A percentile compares a stretch with the other conserved stretches of the same genome.
Evolutionary conservation across 345 rosid species (phyloP).

Genomic region (Corchorus olitorius): DNA sequence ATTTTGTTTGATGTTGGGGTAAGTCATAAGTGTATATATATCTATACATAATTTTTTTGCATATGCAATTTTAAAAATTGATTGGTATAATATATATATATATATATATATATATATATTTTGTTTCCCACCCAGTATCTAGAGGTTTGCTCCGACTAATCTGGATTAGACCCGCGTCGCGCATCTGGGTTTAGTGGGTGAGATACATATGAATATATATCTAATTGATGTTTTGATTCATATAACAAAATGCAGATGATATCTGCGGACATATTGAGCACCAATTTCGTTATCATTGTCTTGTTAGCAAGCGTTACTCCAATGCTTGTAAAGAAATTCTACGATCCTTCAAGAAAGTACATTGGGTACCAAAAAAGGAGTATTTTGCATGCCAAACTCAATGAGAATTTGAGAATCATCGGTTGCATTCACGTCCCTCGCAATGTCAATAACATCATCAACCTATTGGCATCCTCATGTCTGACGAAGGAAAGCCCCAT

Average conservation of each 20-base stretch:
- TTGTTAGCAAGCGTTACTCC: background rate
- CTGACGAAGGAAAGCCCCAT: conserved; percentile 19
- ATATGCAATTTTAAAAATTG: no score
- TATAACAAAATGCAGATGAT: conserved; percentile 6
- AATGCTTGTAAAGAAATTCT: conserved; percentile 11
- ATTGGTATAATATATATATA: no score
- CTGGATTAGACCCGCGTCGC: no score
- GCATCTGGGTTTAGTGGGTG: no score
- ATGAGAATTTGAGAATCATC: conserved; percentile 31
- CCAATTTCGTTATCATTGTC: background rate
- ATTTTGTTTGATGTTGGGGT: conserved; percentile 5
- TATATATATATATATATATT: no score
- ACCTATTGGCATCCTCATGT: conserved; percentile 17
- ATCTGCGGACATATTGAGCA: background rate
- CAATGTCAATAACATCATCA: conserved; percentile 30
- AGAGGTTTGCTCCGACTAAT: no score
- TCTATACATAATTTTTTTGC: no score
- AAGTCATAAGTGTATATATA: no score
- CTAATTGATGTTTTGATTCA: background rate
- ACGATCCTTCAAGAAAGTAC: conserved; percentile 33
- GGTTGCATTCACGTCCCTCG: conserved; percentile 46
- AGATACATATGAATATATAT: background rate
- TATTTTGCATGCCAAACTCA: conserved; percentile 22
- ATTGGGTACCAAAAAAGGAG: conserved; percentile 38
- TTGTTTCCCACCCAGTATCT: no score